Evolutionary conservation across 2,329 filamentous ascomycete genomes (phyloP).

Genomic region (Dothideomycetes sp.): DNA sequence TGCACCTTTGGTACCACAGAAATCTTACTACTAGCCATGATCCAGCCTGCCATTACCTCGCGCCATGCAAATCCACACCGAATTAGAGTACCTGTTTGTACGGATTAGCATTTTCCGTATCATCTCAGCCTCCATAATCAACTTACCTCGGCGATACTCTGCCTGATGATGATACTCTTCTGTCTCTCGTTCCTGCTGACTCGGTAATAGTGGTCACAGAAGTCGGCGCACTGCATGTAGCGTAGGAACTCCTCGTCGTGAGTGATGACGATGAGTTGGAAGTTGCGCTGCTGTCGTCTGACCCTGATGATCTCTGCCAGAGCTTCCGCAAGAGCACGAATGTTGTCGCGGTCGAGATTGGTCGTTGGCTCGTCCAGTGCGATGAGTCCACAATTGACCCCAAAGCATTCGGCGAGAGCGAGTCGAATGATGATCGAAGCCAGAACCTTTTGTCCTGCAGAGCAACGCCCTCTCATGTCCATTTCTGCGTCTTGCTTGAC

Average conservation of each 20-base stretch:
- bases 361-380: constrained; percentile 96
- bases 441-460: constrained; percentile 90
- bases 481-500: constrained; percentile 94
- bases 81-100: constrained; percentile 5
- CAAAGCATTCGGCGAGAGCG: constrained; percentile 91
- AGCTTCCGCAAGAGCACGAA: constrained; percentile 73
- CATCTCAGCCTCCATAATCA: no score
- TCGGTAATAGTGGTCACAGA: constrained; percentile 83
- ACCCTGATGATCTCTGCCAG: constrained; percentile 78
- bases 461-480: constrained; percentile 98
- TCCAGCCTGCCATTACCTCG: no score
- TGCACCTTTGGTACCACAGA: no score
- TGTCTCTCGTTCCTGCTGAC: constrained; percentile 76
- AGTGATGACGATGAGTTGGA: constrained; percentile 96
- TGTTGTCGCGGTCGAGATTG: constrained; percentile 92
- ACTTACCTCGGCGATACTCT: constrained; percentile 31
- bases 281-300: constrained; percentile 78
- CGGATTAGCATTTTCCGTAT: not conserved
- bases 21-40: no score
- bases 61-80: no score
- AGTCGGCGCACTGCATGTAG: constrained; percentile 89
- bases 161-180: constrained; percentile 72
- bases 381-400: constrained; percentile 89
- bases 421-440: constrained; percentile 96
- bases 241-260: constrained; percentile 95